Conservation (phyloP, 768 basidiomycete species). For the Glaciozyma martinii region DNA sequence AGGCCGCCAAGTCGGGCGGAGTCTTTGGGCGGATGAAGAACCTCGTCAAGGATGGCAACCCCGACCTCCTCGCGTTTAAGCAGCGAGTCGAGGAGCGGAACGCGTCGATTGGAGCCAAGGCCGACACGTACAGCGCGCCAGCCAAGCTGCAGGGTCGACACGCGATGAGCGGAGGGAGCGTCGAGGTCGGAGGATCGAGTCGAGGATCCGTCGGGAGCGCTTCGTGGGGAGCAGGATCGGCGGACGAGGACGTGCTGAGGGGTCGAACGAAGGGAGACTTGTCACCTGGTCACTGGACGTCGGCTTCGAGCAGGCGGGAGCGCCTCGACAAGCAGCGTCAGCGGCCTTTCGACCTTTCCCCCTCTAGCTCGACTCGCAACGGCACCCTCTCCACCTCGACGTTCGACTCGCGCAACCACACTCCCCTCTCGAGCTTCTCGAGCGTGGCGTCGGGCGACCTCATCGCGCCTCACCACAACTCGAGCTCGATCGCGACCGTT, state of each 20-base stretch:
- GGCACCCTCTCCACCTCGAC: constrained; percentile 3
- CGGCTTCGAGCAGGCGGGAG: constrained; percentile 25
- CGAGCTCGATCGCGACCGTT: constrained; percentile 9
- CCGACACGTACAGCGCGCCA: constrained; percentile 32
- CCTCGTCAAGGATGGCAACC: constrained; percentile 34
- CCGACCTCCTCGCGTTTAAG: constrained; percentile 34
- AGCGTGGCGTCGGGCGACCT: constrained; percentile 14
- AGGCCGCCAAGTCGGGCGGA: constrained; percentile 17
- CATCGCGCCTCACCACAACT: not conserved
- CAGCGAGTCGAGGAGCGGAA: constrained; percentile 31
- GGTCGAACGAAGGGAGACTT: constrained; percentile 4
- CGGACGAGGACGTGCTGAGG: constrained; percentile 9
- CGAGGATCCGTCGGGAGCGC: constrained; percentile 27
- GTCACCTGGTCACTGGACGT: constrained; percentile 30
- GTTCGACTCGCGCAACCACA: constrained; percentile 19
- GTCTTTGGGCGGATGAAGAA: constrained; percentile 30
- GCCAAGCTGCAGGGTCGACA: constrained; percentile 33
- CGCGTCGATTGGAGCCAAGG: constrained; percentile 21
- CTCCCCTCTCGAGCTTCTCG: constrained; percentile 22
- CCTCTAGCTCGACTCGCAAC: constrained; percentile 18
- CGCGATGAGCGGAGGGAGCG: not conserved
- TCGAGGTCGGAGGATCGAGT: constrained; percentile 25
- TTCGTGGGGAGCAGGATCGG: constrained; percentile 20
- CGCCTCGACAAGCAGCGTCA: constrained; percentile 22
- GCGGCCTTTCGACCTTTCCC: constrained; percentile 12